Percentiles rank a stretch among this genome's conserved stretches.
These are phyloP conservation scores for Podospora appendiculata DNA, from an alignment of 495 filamentous ascomycete genomes.

Conservation along the genomic window DNA sequence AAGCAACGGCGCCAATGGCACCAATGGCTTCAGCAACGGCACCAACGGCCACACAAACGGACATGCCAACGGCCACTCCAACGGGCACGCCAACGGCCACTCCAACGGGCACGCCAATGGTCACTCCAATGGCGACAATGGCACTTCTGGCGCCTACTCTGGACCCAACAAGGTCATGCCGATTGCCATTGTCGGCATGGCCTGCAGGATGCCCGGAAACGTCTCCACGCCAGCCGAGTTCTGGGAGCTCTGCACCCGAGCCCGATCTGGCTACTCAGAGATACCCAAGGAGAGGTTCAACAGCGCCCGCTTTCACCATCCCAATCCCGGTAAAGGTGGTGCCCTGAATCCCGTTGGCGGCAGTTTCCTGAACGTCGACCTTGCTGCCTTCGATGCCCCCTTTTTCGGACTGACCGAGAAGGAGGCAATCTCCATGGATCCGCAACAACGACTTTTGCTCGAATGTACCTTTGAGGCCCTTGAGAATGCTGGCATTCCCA, in stretches of 20 bases:
- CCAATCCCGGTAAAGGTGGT: slow-evolving; percentile 63
- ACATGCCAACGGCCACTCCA: slow-evolving; percentile 17
- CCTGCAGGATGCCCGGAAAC: slow-evolving; percentile 45
- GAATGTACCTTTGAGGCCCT: slow-evolving; percentile 81
- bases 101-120: slow-evolving; percentile 11
- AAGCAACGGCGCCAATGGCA: slow-evolving; percentile 5
- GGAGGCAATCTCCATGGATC: slow-evolving; percentile 76
- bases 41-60: slow-evolving; percentile 32
- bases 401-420: slow-evolving; percentile 76
- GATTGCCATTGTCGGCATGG: slow-evolving; percentile 51
- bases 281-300: slow-evolving; percentile 66
- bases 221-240: slow-evolving; percentile 48
- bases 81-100: slow-evolving; percentile 13
- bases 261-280: slow-evolving; percentile 48
- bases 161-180: slow-evolving; percentile 25
- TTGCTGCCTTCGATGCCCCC: slow-evolving; percentile 69
- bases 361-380: slow-evolving; percentile 66
- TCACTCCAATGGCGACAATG: slow-evolving; percentile 7
- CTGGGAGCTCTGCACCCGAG: slow-evolving; percentile 53
- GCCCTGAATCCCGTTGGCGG: slow-evolving; percentile 72
- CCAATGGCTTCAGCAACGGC: slow-evolving; percentile 7
- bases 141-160: background rate
- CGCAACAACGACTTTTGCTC: slow-evolving; percentile 72
- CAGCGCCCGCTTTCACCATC: slow-evolving; percentile 62
- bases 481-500: slow-evolving; percentile 79